Conservation (phyloP, 2,329 filamentous ascomycete genomes). For the Fusarium virguliforme region DNA sequence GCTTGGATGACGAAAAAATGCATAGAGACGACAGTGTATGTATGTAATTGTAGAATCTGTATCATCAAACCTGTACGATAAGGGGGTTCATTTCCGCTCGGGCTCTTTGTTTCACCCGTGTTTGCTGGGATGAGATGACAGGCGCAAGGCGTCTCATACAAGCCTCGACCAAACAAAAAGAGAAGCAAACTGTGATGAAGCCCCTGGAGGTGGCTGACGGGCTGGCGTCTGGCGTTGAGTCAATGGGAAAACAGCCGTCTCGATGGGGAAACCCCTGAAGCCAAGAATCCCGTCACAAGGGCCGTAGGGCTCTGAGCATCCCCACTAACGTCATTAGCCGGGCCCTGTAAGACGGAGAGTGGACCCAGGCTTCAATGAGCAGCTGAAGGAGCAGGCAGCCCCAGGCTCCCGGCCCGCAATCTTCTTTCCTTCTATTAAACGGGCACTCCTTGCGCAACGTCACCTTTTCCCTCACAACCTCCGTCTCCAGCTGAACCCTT, state of each 20-base stretch:
- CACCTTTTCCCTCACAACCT: background rate
- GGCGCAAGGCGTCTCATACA: background rate
- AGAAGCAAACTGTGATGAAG: background rate
- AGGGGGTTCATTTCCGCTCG: conserved; percentile 16
- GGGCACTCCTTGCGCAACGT: conserved; percentile 3
- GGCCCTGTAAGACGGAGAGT: conserved; percentile 30
- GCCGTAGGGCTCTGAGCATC: conserved; percentile 25
- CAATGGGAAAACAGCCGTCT: background rate
- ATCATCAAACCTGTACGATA: conserved; percentile 35
- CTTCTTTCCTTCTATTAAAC: background rate
- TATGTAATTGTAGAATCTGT: conserved; percentile 40
- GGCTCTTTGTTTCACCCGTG: conserved; percentile 20
- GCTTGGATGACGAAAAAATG: conserved; percentile 12
- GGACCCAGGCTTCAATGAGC: conserved; percentile 12
- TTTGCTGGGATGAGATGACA: background rate
- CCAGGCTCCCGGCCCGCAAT: conserved; percentile 11
- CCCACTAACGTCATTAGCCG: conserved; percentile 37
- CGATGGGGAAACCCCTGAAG: conserved; percentile 12
- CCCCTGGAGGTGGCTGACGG: conserved; percentile 9
- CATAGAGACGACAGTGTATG: conserved; percentile 20
- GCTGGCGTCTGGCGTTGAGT: conserved; percentile 18
- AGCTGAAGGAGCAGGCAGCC: conserved; percentile 10
- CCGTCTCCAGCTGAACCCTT: background rate
- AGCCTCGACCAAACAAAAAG: conserved; percentile 1
- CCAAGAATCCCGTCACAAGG: conserved; percentile 6